Evolutionary conservation across 345 rosid species (phyloP).

Genomic region (thale cress (Arabidopsis thaliana)): DNA sequence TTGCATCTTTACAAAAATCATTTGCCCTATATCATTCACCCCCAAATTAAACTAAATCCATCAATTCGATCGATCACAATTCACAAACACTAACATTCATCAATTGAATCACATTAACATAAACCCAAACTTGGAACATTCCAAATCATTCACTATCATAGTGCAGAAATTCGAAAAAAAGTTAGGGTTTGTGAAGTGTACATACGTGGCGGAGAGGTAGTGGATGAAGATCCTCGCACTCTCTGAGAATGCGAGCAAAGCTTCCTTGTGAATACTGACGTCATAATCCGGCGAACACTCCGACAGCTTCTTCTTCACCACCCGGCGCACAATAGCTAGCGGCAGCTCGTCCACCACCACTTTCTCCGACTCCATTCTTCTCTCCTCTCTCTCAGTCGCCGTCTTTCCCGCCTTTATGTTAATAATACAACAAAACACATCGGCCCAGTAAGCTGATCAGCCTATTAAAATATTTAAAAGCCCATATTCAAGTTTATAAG

Average conservation of each 20-base stretch:
- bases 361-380: constrained; percentile 58
- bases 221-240: constrained; percentile 77
- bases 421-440: background rate
- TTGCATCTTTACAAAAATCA: constrained; percentile 71
- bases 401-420: constrained; percentile 37
- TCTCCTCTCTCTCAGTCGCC: background rate
- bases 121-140: background rate
- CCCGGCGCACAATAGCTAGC: constrained; percentile 80
- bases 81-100: background rate
- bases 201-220: constrained; percentile 82
- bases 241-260: constrained; percentile 47
- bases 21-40: constrained; percentile 60
- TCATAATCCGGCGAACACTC: constrained; percentile 72
- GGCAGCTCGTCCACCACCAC: constrained; percentile 81
- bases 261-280: constrained; percentile 52
- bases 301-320: constrained; percentile 85
- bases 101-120: background rate
- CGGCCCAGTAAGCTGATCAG: background rate
- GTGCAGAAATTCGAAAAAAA: too few relatives aligned
- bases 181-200: constrained; percentile 38
- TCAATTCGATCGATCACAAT: constrained; percentile 11
- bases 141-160: too few relatives aligned
- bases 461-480: background rate
- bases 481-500: background rate
- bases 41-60: constrained; percentile 4